phyloP scores from a whole-genome alignment of 495 filamentous ascomycete species.

The Xylaria palmicola region DNA sequence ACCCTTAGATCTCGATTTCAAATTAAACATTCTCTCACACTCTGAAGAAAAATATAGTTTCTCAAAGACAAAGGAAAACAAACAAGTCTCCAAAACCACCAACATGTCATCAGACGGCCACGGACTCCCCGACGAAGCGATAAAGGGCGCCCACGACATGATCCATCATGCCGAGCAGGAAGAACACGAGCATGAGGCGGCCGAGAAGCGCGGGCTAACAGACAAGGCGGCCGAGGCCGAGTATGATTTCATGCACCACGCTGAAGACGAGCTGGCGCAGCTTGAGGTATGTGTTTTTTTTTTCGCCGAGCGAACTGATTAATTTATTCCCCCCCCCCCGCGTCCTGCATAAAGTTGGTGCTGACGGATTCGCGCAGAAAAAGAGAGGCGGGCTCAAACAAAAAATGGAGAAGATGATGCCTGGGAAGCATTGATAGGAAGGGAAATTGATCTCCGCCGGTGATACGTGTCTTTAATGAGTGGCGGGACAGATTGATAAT shows the following conservation, averaged over 20 bases:
- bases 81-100: conserved; percentile 8
- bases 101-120: conserved; percentile 31
- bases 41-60: not conserved
- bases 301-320: no score
- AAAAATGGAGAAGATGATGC: conserved; percentile 24
- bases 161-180: conserved; percentile 36
- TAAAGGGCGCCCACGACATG: conserved; percentile 31
- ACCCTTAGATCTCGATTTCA: not conserved
- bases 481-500: no score
- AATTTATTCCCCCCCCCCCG: no score
- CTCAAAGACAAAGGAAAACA: not conserved
- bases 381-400: conserved; percentile 24
- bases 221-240: conserved; percentile 31
- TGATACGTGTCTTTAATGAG: no score
- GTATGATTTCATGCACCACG: conserved; percentile 30
- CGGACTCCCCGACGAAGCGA: conserved; percentile 27
- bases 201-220: conserved; percentile 26
- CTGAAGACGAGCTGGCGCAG: conserved; percentile 24
- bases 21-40: not conserved
- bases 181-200: conserved; percentile 33
- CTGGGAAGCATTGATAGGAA: conserved; percentile 26
- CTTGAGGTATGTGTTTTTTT: conserved; percentile 27
- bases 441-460: no score
- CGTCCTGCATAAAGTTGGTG: no score
- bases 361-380: conserved; percentile 14